These are phyloP conservation scores for Pseudogymnoascus sp. DNA, from an alignment of 2,329 filamentous ascomycete genomes.

Conservation along the genomic window DNA sequence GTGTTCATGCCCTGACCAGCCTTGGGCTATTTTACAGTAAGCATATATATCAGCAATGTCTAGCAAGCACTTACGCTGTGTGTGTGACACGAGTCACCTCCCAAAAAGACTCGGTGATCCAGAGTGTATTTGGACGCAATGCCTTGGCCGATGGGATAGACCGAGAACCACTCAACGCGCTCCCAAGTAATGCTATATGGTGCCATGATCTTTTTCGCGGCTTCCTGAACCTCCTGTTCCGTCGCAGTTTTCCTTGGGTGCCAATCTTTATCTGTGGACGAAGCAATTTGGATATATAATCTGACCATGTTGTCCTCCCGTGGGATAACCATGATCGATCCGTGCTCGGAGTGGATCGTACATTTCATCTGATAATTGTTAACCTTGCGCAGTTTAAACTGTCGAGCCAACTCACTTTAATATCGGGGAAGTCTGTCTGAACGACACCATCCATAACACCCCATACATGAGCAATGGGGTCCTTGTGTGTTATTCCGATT, in stretches of 20 bases:
- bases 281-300: conserved; percentile 60
- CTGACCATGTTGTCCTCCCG: conserved; percentile 61
- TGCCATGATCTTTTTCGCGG: conserved; percentile 55
- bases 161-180: conserved; percentile 64
- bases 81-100: conserved; percentile 71
- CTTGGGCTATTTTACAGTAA: conserved; percentile 56
- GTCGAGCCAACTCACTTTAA: conserved; percentile 42
- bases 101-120: conserved; percentile 63
- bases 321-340: conserved; percentile 74
- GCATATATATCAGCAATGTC: conserved; percentile 34
- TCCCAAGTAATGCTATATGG: conserved; percentile 63
- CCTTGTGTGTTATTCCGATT: conserved; percentile 63
- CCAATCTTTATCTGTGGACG: conserved; percentile 52
- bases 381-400: conserved; percentile 42
- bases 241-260: conserved; percentile 55
- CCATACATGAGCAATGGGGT: conserved; percentile 65
- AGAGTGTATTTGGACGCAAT: conserved; percentile 60
- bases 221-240: conserved; percentile 52
- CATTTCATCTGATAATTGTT: conserved; percentile 51
- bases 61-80: conserved; percentile 49
- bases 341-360: conserved; percentile 64
- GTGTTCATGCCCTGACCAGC: conserved; percentile 76
- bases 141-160: conserved; percentile 68
- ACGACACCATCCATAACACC: conserved; percentile 69
- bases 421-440: conserved; percentile 67